Evolutionary conservation across 176 grass and related monocot species (phyloP).

Genomic region (Eleusine indica): DNA sequence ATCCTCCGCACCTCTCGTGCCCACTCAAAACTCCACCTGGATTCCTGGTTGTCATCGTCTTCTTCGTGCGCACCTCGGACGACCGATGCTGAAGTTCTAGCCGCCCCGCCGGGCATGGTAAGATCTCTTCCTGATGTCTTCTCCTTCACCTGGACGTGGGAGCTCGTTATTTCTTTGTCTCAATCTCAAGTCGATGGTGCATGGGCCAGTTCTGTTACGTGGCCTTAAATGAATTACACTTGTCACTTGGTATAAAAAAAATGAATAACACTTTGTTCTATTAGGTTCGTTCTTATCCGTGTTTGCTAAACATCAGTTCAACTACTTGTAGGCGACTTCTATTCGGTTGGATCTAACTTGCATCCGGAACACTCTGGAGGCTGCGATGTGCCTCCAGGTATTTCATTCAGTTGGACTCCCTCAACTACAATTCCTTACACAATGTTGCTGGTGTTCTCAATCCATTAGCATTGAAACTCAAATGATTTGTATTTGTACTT

Average conservation of each 20-base stretch:
- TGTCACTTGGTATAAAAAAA: too few species aligned
- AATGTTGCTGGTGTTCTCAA: background rate
- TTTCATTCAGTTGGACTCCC: background rate
- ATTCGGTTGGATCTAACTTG: slow-evolving; percentile 86
- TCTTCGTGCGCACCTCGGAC: background rate
- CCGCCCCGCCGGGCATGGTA: slow-evolving; percentile 15
- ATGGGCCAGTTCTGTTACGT: background rate
- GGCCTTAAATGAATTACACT: background rate
- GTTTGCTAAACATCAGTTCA: slow-evolving; percentile 1
- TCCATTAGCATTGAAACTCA: background rate
- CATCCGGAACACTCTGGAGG: slow-evolving; percentile 93
- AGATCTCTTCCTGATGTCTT: background rate
- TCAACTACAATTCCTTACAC: background rate
- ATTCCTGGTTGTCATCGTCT: too few species aligned
- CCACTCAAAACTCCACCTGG: background rate
- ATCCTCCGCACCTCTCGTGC: background rate
- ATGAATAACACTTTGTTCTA: background rate
- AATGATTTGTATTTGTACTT: background rate
- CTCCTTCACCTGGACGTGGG: background rate
- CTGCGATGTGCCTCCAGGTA: slow-evolving; percentile 98
- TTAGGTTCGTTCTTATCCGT: background rate
- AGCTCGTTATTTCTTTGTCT: background rate
- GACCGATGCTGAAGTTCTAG: background rate
- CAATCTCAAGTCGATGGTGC: background rate
- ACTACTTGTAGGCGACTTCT: slow-evolving; percentile 58